Evolutionary conservation across 768 basidiomycete species (phyloP), one percentile per base, ranked within the genome.

Genomic region (Tulasnella sp.): DNA sequence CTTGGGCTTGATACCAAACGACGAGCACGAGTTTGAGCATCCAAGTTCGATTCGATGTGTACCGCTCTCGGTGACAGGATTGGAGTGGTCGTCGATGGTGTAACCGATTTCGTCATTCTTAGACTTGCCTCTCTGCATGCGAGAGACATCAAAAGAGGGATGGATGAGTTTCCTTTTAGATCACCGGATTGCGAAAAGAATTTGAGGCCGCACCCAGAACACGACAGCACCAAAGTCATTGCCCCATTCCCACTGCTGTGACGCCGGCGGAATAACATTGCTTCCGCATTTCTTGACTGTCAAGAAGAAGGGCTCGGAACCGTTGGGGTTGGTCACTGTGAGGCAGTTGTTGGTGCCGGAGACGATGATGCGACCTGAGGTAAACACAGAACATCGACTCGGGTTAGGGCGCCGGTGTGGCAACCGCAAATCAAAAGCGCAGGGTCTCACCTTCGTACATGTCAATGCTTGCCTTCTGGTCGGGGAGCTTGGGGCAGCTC

Each of bases 141-240:
- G 46, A 14, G n/a, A n/a, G n/a, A n/a, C n/a, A n/a, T n/a, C 12
- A 46, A 19, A 46, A 40, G 46, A 46, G 18, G 58, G 27, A n/a
- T 31, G 3, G 24, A 21, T 62, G 58, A 62, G 58, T n/a, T 62
- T 62, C 27, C 24, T 31, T n/a, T 62, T 16, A n/a, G 39, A n/a
- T n/a, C n/a, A n/a, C n/a, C n/a, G n/a, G n/a, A 40, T 4, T 19
- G 52, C 52, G n/a, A 18, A 3, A 19, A 19, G n/a, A 19, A 62
- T 3, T n/a, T 12, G 24, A 3, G 10, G 24, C n/a, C 58, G 58
- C 14, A 62, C 58, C 58, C 58, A 62, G 21, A 62, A 24, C 18
- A 62, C 58, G 27, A 62, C 58, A 62, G 58, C 58, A 31, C 58
- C 58, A 62, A 62, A 62, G 58, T 62, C 58, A 31, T 62, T 62